Percentiles rank a stretch among this genome's conserved stretches.
Conservation (phyloP, 768 basidiomycete genomes). For the Russula olivacea region DNA sequence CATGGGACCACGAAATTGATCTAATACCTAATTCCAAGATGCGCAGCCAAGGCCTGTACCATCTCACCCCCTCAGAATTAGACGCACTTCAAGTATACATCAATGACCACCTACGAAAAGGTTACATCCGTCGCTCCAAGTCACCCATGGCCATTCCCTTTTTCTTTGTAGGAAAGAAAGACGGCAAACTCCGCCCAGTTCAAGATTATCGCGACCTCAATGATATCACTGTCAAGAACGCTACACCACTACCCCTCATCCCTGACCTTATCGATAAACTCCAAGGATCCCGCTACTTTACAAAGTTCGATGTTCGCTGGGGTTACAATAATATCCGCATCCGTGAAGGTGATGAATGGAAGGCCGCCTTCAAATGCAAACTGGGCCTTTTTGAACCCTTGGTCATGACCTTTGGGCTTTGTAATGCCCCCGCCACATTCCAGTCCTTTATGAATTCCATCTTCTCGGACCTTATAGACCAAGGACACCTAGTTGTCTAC, state of each 20-base stretch:
- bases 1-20: not conserved
- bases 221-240: no score
- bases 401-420: not conserved
- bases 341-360: not conserved
- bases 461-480: accelerated
- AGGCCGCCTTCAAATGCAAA: not conserved
- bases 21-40: not conserved
- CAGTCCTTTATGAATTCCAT: not conserved
- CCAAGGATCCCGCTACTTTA: not conserved
- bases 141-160: not conserved
- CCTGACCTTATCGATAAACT: not conserved
- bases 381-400: not conserved
- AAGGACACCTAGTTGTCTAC: not conserved
- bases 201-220: not conserved
- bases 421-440: not conserved
- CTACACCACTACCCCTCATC: no score
- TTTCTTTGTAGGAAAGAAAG: not conserved
- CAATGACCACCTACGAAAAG: not conserved
- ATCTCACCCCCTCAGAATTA: not conserved
- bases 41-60: not conserved
- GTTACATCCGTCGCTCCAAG: not conserved
- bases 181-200: not conserved
- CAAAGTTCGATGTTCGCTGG: not conserved
- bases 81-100: not conserved
- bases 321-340: not conserved